Evolutionary conservation across 2,329 filamentous ascomycete species (phyloP).

Genomic region (Ascochyta viciae-villosae): DNA sequence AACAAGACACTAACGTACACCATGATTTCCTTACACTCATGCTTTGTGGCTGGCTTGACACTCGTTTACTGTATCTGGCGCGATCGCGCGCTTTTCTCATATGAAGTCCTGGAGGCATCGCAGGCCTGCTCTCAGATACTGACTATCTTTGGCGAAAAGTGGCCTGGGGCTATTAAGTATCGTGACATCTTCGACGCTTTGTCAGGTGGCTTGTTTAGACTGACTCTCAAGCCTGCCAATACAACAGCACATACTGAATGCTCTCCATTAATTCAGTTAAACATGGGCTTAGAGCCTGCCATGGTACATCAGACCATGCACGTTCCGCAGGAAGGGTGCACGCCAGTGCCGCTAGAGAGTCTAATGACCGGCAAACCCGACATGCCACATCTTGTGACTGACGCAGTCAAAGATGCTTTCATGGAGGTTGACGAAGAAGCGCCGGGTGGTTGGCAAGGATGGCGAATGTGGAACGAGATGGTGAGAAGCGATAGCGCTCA

Average conservation of each 20-base stretch:
- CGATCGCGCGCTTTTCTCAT: conserved; percentile 32
- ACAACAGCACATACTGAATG: background rate
- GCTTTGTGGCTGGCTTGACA: conserved; percentile 36
- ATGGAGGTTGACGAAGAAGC: conserved; percentile 40
- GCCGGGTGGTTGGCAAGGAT: conserved; percentile 37
- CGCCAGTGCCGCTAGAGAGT: background rate
- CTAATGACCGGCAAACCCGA: conserved; percentile 2
- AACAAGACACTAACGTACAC: conserved; percentile 36
- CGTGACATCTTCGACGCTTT: conserved; percentile 39
- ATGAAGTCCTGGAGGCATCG: conserved; percentile 36
- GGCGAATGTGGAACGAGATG: conserved; percentile 40
- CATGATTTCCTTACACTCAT: conserved; percentile 37
- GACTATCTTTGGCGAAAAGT: conserved; percentile 38
- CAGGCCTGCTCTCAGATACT: conserved; percentile 34
- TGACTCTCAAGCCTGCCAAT: conserved; percentile 4
- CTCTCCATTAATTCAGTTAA: background rate
- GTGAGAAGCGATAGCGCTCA: conserved; percentile 15
- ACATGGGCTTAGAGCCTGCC: background rate
- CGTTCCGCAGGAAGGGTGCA: background rate
- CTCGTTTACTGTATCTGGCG: conserved; percentile 39
- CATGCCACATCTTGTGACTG: conserved; percentile 25
- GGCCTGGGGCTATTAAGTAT: conserved; percentile 37
- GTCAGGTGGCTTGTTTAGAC: conserved; percentile 28
- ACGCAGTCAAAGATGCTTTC: conserved; percentile 38
- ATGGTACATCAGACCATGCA: background rate